Evolutionary conservation across 1,139 yeast genomes (phyloP).

Genomic region (Candida gigantensis): DNA sequence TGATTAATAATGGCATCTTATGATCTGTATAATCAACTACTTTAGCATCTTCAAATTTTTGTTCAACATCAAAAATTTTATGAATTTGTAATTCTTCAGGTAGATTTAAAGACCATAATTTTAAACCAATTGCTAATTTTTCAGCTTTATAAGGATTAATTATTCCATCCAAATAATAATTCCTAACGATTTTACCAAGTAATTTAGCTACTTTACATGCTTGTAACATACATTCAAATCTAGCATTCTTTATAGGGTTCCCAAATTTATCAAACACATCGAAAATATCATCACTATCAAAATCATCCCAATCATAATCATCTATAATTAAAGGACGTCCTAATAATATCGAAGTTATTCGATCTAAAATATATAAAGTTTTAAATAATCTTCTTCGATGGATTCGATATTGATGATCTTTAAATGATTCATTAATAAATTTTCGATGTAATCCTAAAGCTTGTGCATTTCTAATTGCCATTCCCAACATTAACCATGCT

Average conservation of each 20-base stretch:
- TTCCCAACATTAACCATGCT: constrained; percentile 32
- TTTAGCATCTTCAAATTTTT: not conserved
- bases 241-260: constrained; percentile 7
- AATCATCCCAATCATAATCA: constrained; percentile 46
- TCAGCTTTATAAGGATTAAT: constrained; percentile 36
- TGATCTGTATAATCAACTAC: constrained; percentile 10
- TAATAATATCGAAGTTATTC: constrained; percentile 36
- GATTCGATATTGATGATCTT: constrained; percentile 10
- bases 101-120: constrained; percentile 34
- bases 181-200: constrained; percentile 32
- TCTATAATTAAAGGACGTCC: constrained; percentile 44
- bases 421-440: constrained; percentile 16
- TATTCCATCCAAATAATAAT: constrained; percentile 25
- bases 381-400: constrained; percentile 40
- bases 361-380: constrained; percentile 40
- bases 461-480: constrained; percentile 18
- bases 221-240: constrained; percentile 13
- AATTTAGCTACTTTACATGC: constrained; percentile 17
- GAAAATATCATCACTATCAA: constrained; percentile 12
- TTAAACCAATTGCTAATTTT: constrained; percentile 35
- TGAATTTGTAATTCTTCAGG: constrained; percentile 27
- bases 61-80: constrained; percentile 20
- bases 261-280: constrained; percentile 14
- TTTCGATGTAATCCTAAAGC: constrained; percentile 17
- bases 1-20: constrained; percentile 26